phyloP scores from a whole-genome alignment of 1,284 basidiomycete species.

The Sanghuangporus weigelae region DNA sequence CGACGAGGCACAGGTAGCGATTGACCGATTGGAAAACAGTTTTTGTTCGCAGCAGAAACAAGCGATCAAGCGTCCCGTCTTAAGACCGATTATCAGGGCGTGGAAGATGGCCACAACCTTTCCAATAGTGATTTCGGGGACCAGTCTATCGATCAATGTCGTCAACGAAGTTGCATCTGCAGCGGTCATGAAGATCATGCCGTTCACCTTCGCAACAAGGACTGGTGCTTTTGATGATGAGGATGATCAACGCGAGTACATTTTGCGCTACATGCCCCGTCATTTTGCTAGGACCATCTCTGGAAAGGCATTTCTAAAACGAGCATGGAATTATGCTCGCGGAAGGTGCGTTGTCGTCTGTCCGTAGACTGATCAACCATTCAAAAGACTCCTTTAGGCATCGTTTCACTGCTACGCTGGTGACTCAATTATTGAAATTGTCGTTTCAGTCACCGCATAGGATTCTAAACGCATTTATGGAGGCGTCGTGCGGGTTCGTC shows the following conservation, averaged over 20 bases:
- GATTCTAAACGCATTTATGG: neutral
- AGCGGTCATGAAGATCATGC: neutral
- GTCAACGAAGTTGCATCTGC: neutral
- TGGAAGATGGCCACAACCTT: too few relatives aligned
- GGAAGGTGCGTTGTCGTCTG: neutral
- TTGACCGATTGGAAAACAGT: neutral
- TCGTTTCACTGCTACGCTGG: neutral
- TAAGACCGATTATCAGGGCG: neutral
- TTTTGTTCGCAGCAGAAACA: neutral
- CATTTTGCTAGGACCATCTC: neutral
- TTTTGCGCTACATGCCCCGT: neutral
- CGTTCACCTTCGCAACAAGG: neutral
- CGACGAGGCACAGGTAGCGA: neutral
- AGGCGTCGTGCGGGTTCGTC: neutral
- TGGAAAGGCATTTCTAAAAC: neutral
- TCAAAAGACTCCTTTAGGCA: neutral
- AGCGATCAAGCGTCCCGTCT: neutral
- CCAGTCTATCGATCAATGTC: neutral
- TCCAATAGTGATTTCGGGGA: neutral
- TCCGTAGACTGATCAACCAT: neutral
- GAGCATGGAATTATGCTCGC: neutral
- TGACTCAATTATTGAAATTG: neutral
- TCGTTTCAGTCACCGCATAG: too few relatives aligned
- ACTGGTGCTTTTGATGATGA: neutral
- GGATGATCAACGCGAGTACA: neutral